phyloP scores from a whole-genome alignment of 371 early-diverging fungal genomes.

The Actinomortierella ambigua region DNA sequence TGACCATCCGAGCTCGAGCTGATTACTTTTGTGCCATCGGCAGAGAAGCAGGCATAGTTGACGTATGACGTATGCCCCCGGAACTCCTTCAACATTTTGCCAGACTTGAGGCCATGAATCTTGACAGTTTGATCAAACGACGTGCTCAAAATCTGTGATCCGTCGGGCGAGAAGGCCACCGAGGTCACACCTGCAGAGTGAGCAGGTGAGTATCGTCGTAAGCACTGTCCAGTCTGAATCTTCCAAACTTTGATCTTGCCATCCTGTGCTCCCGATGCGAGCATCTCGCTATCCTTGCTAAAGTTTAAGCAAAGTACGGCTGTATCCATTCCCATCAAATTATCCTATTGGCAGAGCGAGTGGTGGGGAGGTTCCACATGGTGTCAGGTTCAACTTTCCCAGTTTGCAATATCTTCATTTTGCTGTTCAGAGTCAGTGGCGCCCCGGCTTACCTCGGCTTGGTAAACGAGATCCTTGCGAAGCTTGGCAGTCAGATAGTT shows the following conservation, averaged over 20 bases:
- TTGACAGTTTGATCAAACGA: constrained; percentile 82
- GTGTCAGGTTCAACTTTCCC: too few species aligned
- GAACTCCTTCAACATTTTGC: constrained; percentile 87
- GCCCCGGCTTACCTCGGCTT: constrained; percentile 69
- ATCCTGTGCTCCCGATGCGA: constrained; percentile 88
- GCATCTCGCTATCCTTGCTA: constrained; percentile 72
- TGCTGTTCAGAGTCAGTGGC: too few species aligned
- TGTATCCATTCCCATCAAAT: constrained; percentile 90
- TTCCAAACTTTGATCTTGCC: constrained; percentile 91
- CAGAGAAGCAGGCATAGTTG: constrained; percentile 74
- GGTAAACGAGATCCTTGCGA: constrained; percentile 87
- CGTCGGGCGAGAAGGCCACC: constrained; percentile 76
- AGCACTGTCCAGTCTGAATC: constrained; percentile 75
- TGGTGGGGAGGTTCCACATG: too few species aligned
- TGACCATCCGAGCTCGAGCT: constrained; percentile 90
- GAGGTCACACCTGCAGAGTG: constrained; percentile 87
- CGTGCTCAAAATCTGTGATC: constrained; percentile 74
- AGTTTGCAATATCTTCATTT: too few species aligned
- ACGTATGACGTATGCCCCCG: constrained; percentile 90
- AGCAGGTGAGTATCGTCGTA: constrained; percentile 76
- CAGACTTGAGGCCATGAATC: constrained; percentile 87
- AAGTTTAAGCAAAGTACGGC: constrained; percentile 81
- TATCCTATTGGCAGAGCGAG: constrained; percentile 57
- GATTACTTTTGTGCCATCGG: constrained; percentile 69
- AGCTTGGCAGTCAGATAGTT: constrained; percentile 89